Evolutionary conservation across 257 asterid genomes (phyloP).

Genomic region (Primulina huaijiensis): DNA sequence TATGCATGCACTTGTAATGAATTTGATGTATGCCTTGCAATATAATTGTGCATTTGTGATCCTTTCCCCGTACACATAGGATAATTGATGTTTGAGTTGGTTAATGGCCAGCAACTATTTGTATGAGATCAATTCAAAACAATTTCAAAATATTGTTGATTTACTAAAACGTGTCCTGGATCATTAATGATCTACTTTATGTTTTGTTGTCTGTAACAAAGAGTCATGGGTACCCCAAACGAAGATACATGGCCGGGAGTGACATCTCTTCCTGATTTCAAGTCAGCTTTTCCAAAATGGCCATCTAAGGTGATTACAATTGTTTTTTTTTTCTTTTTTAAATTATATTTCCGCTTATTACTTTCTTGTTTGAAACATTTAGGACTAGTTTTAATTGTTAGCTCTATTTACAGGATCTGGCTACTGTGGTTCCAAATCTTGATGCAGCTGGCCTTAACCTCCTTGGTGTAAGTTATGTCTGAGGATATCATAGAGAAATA

Average conservation of each 20-base stretch:
- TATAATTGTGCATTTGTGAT: not conserved
- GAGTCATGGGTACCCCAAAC: conserved; percentile 94
- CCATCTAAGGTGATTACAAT: conserved; percentile 58
- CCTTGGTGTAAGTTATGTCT: conserved; percentile 59
- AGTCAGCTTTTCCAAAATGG: conserved; percentile 84
- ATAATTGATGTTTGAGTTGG: not conserved
- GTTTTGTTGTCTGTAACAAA: conserved; percentile 30
- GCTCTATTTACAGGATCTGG: conserved; percentile 60
- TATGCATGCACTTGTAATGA: not conserved
- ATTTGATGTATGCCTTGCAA: not conserved
- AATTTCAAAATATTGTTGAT: conserved; percentile 2
- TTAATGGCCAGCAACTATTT: not conserved
- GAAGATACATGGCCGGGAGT: conserved; percentile 97
- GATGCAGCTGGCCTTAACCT: conserved; percentile 81
- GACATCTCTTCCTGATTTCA: conserved; percentile 87
- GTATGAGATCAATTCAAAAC: not conserved
- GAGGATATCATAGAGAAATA: conserved; percentile 3
- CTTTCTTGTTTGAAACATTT: conserved; percentile 9
- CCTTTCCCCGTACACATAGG: too few species aligned
- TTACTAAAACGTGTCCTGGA: not conserved
- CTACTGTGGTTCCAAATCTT: conserved; percentile 68
- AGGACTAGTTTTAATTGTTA: conserved; percentile 10
- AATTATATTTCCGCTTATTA: not conserved
- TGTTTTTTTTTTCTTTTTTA: not conserved
- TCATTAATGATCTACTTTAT: conserved; percentile 20